Evolutionary conservation across 2,329 filamentous ascomycete genomes (phyloP).

Genomic region (Alternaria sp.): DNA sequence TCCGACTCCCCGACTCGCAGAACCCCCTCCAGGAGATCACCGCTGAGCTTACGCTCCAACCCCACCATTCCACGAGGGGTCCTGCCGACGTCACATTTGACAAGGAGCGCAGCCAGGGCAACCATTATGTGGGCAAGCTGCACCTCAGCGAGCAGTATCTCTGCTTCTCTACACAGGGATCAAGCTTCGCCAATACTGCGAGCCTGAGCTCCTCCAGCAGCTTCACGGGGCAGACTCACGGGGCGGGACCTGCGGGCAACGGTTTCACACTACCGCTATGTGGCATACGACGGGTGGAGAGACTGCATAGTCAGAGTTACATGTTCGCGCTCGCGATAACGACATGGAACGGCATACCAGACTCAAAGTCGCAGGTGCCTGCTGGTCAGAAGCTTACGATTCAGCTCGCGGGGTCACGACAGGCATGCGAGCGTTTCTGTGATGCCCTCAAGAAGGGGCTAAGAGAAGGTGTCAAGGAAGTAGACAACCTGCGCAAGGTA

Average conservation of each 20-base stretch:
- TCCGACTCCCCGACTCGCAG: constrained; percentile 91
- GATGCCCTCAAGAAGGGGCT: constrained; percentile 92
- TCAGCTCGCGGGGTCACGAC: constrained; percentile 86
- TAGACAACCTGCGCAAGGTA: constrained; percentile 82
- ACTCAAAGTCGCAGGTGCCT: constrained; percentile 55
- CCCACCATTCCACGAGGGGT: constrained; percentile 66
- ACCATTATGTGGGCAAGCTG: constrained; percentile 89
- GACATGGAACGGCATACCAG: constrained; percentile 79
- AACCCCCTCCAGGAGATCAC: constrained; percentile 95
- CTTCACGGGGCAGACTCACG: constrained; percentile 92
- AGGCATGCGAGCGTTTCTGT: constrained; percentile 92
- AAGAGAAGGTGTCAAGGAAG: constrained; percentile 84
- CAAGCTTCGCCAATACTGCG: constrained; percentile 83
- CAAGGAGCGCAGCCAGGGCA: constrained; percentile 74
- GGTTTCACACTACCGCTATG: constrained; percentile 95
- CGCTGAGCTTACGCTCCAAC: constrained; percentile 86
- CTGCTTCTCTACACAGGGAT: constrained; percentile 93
- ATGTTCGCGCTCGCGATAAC: constrained; percentile 93
- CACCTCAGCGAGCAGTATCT: constrained; percentile 94
- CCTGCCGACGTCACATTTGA: constrained; percentile 56
- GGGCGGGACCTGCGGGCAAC: constrained; percentile 90
- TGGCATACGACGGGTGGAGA: constrained; percentile 88
- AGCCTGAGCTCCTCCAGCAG: constrained; percentile 80
- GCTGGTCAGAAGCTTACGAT: constrained; percentile 86
- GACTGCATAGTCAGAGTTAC: constrained; percentile 90